Conservation (phyloP, 352 stramenopile genomes). For the Halophytophthora batemanensis region DNA sequence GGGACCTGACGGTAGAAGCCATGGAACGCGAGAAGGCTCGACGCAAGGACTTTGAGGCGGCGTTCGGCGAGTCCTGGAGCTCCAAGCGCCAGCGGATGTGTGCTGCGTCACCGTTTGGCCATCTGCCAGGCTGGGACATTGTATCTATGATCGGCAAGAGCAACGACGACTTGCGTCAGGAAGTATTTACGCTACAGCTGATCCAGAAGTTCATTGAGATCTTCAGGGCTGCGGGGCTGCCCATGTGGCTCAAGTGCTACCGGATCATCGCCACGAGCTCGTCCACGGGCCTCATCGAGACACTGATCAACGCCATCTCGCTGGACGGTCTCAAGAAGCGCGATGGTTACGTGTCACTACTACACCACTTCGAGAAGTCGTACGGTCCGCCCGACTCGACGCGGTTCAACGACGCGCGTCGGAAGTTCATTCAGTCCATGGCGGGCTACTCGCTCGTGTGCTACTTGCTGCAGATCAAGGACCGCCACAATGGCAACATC, state of each 20-base stretch:
- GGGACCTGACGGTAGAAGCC: slow-evolving; percentile 66
- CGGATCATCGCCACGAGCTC: slow-evolving; percentile 96
- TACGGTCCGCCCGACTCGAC: slow-evolving; percentile 88
- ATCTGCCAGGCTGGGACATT: slow-evolving; percentile 92
- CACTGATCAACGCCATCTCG: slow-evolving; percentile 96
- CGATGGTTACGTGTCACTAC: slow-evolving; percentile 91
- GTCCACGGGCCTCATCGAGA: slow-evolving; percentile 97
- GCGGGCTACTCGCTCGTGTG: slow-evolving; percentile 97
- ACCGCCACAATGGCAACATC: slow-evolving; percentile 99
- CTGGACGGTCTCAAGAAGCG: slow-evolving; percentile 98
- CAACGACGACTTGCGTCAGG: slow-evolving; percentile 98
- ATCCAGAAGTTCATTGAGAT: slow-evolving; percentile 98
- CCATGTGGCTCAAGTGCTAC: slow-evolving; percentile 96
- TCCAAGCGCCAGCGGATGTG: slow-evolving; percentile 92
- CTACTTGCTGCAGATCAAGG: slow-evolving; percentile 99
- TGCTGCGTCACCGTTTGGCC: slow-evolving; percentile 83
- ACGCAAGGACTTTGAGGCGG: slow-evolving; percentile 74
- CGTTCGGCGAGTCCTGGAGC: slow-evolving; percentile 95
- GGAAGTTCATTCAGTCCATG: slow-evolving; percentile 97
- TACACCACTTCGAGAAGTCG: slow-evolving; percentile 94
- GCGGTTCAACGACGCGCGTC: slow-evolving; percentile 90
- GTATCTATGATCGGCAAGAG: slow-evolving; percentile 98
- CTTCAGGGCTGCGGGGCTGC: slow-evolving; percentile 92
- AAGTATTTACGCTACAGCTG: slow-evolving; percentile 98
- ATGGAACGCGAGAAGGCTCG: slow-evolving; percentile 82